Evolutionary conservation across 2,329 filamentous ascomycete species (phyloP), one percentile per base, ranked within the genome.

Genomic region (Trichothecium sympodiale): DNA sequence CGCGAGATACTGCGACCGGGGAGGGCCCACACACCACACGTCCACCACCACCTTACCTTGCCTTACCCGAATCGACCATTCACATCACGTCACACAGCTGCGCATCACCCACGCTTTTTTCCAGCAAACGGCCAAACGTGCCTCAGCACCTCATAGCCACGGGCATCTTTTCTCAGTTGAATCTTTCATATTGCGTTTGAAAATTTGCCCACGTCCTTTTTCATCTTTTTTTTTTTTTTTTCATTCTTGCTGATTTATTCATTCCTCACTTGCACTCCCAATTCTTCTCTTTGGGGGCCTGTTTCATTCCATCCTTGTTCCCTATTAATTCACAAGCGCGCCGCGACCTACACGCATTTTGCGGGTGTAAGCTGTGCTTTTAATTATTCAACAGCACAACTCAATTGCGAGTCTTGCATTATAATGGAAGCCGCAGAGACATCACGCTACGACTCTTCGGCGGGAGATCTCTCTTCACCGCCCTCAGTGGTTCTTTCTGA

Each of bases 401-500:
- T 17, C 20, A 14, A 33, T 8, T 12, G 23, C 31, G 32, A 29
- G 20, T 31, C 13, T 35, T 34, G 33, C 33, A 39, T 39, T 41
- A 37, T 26, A 40, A 54, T 56, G 51, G 47, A 46, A 37, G 43
- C 48, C 34, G 43, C 46, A 46, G 47, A 45, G 39, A 59, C 61
- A 51, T 50, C 52, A 40, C 53, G 60, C 43, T 60, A 63, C 52
- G 66, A 61, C 51, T 68, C 65, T 40, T 63, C 67, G 38, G 56
- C 67, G 39, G 57, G 60, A 25, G 62, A 66, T 35, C 60, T 72
- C 32, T 72, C 69, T 7, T 71, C 69, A 31, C 65, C 67, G 14
- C 68, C 69, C 3, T 67, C 64, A 15, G 64, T 60, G 41, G 62
- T 65, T 8, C 59, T 68, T 30, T 69, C 68, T 20, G 66, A 71